A percentile compares a stretch with the other conserved stretches of the same genome.
Evolutionary conservation across 768 basidiomycete species (phyloP).

Genomic region (Kwoniella mangroviensis): DNA sequence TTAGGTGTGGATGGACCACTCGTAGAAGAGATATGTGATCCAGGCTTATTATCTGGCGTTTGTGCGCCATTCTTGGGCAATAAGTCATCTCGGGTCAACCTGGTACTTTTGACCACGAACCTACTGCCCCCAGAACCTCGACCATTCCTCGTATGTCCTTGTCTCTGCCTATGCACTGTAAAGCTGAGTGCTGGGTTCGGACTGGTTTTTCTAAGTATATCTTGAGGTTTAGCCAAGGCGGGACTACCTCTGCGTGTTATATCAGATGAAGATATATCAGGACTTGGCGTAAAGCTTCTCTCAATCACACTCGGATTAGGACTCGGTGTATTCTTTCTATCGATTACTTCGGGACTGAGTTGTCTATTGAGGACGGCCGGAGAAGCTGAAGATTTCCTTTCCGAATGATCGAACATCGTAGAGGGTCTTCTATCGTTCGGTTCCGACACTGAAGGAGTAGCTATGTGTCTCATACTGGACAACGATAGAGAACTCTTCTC

Average conservation of each 20-base stretch:
- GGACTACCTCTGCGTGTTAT: background rate
- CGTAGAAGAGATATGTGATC: background rate
- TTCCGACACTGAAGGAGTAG: background rate
- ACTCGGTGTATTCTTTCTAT: background rate
- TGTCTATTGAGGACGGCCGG: background rate
- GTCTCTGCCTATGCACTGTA: conserved; percentile 12
- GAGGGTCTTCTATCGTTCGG: background rate
- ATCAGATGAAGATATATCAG: background rate
- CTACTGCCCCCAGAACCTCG: conserved; percentile 21
- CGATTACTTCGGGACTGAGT: background rate
- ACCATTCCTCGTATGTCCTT: conserved; percentile 26
- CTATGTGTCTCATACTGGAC: conserved; percentile 11
- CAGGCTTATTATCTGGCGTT: background rate
- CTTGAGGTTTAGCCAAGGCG: background rate
- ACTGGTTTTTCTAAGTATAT: background rate
- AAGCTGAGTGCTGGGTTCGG: conserved; percentile 21
- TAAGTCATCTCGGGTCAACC: background rate
- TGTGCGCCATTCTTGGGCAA: background rate
- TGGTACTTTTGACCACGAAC: conserved; percentile 27
- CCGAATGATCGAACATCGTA: conserved; percentile 4
- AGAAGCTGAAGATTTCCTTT: conserved; percentile 5
- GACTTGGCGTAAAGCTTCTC: background rate
- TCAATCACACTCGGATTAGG: conserved; percentile 1
- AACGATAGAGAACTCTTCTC: conserved; percentile 26
- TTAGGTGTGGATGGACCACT: conserved; percentile 6